Evolutionary conservation across 2,329 filamentous ascomycete species (phyloP).

Genomic region (Aspergillus piperis): DNA sequence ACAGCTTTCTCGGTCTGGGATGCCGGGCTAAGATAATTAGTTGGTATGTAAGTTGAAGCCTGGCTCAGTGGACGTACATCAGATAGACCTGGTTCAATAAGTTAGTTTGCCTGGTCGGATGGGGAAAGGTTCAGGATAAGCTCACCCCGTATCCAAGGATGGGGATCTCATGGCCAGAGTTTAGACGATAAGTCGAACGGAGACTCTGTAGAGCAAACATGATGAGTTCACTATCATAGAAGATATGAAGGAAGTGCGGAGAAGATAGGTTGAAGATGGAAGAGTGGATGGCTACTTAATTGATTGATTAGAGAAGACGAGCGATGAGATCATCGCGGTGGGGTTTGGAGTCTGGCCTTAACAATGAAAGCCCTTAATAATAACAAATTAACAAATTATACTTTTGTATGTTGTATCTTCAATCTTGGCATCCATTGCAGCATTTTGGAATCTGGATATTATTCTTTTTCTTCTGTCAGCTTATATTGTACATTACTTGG

Average conservation of each 20-base stretch:
- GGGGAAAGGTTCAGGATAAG: constrained; percentile 7
- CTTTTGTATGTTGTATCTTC: too few relatives aligned
- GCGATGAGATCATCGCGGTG: not conserved
- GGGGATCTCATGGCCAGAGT: constrained; percentile 64
- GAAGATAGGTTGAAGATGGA: not conserved
- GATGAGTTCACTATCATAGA: not conserved
- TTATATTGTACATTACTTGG: too few relatives aligned
- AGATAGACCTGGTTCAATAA: constrained; percentile 30
- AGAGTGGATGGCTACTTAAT: not conserved
- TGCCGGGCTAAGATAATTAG: constrained; percentile 23
- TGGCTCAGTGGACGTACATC: constrained; percentile 26
- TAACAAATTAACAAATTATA: too few relatives aligned
- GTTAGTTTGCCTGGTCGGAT: not conserved
- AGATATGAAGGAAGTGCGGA: not conserved
- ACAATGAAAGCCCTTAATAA: too few relatives aligned
- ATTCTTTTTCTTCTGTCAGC: too few relatives aligned
- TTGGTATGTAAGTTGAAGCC: not conserved
- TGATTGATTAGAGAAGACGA: not conserved
- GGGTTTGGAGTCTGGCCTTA: not conserved
- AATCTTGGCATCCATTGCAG: too few relatives aligned
- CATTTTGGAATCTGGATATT: too few relatives aligned
- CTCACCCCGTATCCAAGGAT: constrained; percentile 60
- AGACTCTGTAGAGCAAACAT: constrained; percentile 23
- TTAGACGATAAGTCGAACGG: constrained; percentile 51
- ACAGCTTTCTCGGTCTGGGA: constrained; percentile 29